These are phyloP conservation scores for Cyberlindnera euphorbiae DNA, from an alignment of 805 yeast genomes.

Conservation along the genomic window DNA sequence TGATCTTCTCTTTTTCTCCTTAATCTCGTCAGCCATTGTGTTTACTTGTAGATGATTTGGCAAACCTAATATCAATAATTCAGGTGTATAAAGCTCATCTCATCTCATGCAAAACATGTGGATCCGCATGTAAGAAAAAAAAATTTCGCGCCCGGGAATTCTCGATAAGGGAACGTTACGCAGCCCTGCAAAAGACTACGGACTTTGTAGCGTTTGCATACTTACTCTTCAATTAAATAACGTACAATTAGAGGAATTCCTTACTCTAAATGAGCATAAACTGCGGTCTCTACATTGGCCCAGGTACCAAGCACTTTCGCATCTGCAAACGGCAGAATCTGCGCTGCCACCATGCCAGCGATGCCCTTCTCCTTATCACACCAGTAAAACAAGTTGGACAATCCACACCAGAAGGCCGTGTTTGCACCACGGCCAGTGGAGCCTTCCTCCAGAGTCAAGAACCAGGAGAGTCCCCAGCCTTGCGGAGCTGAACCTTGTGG, in stretches of 20 bases:
- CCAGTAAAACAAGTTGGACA: slow-evolving; percentile 38
- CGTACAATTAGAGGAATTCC: too few relatives aligned
- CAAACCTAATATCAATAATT: neutral
- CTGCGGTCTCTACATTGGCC: slow-evolving; percentile 18
- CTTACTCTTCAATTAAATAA: too few relatives aligned
- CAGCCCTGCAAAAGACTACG: too few relatives aligned
- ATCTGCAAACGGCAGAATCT: slow-evolving; percentile 34
- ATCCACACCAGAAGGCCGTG: slow-evolving; percentile 37
- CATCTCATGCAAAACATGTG: too few relatives aligned
- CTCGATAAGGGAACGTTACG: slow-evolving; percentile 6
- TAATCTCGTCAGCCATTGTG: slow-evolving; percentile 23
- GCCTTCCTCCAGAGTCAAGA: slow-evolving; percentile 23
- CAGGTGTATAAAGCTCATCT: slow-evolving; percentile 1
- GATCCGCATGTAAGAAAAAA: too few relatives aligned
- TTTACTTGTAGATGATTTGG: neutral
- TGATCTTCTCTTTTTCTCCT: slow-evolving; percentile 25
- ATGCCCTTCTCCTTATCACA: slow-evolving; percentile 34
- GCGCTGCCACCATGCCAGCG: slow-evolving; percentile 37
- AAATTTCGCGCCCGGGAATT: slow-evolving; percentile 5
- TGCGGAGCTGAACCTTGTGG: slow-evolving; percentile 26
- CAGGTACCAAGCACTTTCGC: slow-evolving; percentile 15
- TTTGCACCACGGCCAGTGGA: slow-evolving; percentile 35
- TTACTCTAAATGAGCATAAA: slow-evolving; percentile 14
- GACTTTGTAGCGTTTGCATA: too few relatives aligned
- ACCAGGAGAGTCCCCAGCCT: slow-evolving; percentile 31